phyloP scores from a whole-genome alignment of 257 asterid genomes.

The Gentiana macrophylla region DNA sequence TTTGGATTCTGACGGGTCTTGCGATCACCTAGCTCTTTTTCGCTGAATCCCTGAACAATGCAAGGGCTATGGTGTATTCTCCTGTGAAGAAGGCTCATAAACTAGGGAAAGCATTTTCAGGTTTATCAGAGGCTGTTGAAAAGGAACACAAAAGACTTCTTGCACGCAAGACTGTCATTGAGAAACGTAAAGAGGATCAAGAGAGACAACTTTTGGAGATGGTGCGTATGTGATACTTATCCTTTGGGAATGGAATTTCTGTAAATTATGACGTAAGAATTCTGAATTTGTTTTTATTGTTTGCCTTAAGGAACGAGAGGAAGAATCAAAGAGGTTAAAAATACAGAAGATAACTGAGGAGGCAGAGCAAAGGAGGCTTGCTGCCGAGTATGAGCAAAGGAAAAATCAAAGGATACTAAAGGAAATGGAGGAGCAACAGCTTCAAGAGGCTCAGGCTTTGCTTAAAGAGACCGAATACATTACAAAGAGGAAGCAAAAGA shows the following conservation, averaged over 20 bases:
- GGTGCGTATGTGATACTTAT: conserved; percentile 28
- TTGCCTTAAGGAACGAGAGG: conserved; percentile 64
- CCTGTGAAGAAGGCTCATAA: conserved; percentile 34
- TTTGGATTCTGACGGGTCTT: conserved; percentile 73
- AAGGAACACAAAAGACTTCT: conserved; percentile 87
- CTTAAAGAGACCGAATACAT: conserved; percentile 55
- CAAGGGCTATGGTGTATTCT: conserved; percentile 50
- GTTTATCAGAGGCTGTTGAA: conserved; percentile 57
- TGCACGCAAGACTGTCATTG: conserved; percentile 71
- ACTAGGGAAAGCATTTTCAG: conserved; percentile 35
- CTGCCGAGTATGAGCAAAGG: conserved; percentile 61
- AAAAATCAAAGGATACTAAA: conserved; percentile 58
- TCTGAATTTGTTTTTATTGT: background rate
- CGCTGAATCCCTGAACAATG: conserved; percentile 57
- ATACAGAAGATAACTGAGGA: conserved; percentile 60
- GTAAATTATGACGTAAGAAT: no score
- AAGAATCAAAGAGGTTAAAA: conserved; percentile 61
- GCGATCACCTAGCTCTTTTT: conserved; percentile 47
- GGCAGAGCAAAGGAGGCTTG: conserved; percentile 65
- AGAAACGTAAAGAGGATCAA: conserved; percentile 94
- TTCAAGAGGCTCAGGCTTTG: conserved; percentile 59
- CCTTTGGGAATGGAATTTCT: background rate
- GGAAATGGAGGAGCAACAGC: conserved; percentile 81
- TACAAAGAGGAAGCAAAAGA: conserved; percentile 66
- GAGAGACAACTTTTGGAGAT: conserved; percentile 76